These are phyloP conservation scores for Beauveria rudraprayagi DNA, from an alignment of 2,329 filamentous ascomycete species.

Conservation along the genomic window DNA sequence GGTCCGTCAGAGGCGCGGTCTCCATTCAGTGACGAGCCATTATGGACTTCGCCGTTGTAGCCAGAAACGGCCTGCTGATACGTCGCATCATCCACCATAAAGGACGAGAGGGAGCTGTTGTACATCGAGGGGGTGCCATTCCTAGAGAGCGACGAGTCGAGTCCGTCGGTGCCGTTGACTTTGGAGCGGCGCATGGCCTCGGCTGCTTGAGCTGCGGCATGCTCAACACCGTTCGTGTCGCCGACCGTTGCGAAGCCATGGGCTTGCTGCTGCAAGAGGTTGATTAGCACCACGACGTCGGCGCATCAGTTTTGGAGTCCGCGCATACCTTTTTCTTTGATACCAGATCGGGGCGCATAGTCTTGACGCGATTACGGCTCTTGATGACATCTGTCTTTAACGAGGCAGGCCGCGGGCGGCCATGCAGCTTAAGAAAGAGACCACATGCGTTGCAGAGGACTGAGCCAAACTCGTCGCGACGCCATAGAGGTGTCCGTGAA, in stretches of 20 bases:
- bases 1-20: conserved; percentile 61
- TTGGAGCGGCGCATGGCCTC: conserved; percentile 56
- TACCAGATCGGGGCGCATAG: conserved; percentile 65
- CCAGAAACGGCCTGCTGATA: conserved; percentile 55
- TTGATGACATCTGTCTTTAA: conserved; percentile 99
- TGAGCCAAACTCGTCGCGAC: conserved; percentile 88
- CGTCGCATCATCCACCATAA: conserved; percentile 61
- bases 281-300: not conserved
- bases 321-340: conserved; percentile 72
- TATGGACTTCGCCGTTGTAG: conserved; percentile 44
- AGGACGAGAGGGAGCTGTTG: conserved; percentile 67
- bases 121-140: conserved; percentile 71
- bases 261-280: conserved; percentile 21
- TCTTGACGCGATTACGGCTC: conserved; percentile 96
- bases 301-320: not conserved
- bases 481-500: conserved; percentile 93
- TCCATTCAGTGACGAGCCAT: conserved; percentile 41
- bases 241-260: conserved; percentile 31
- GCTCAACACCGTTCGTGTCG: conserved; percentile 54
- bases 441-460: conserved; percentile 98
- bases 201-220: conserved; percentile 45
- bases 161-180: conserved; percentile 66
- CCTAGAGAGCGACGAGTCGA: conserved; percentile 70
- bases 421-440: conserved; percentile 93
- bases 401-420: conserved; percentile 84